These are phyloP conservation scores for Oryza coarctata DNA, from an alignment of 176 grass and related monocot genomes.

Conservation along the genomic window DNA sequence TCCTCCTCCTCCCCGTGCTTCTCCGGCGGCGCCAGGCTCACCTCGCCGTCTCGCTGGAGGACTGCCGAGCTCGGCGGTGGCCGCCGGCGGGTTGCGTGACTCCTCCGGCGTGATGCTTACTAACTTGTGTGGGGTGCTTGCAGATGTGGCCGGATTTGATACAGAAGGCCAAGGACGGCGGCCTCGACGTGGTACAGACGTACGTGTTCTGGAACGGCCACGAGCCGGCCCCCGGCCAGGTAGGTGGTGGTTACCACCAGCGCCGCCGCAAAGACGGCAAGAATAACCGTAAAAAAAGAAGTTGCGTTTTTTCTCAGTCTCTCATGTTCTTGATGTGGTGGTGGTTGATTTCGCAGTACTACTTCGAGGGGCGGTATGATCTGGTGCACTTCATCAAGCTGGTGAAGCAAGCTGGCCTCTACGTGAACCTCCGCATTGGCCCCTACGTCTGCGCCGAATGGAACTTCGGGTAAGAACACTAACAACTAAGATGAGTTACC, in stretches of 20 bases:
- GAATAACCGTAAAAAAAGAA: not conserved
- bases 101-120: not conserved
- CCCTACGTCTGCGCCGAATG: conserved; percentile 97
- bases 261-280: not conserved
- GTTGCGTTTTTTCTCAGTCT: not conserved
- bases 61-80: not conserved
- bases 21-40: not conserved
- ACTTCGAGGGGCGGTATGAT: conserved; percentile 94
- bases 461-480: conserved; percentile 82
- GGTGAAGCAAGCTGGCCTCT: conserved; percentile 83
- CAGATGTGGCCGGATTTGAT: conserved; percentile 99
- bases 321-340: conserved; percentile 33
- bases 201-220: conserved; percentile 99
- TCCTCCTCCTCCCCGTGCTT: not conserved
- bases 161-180: conserved; percentile 95
- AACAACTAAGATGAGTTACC: not conserved
- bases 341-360: conserved; percentile 64
- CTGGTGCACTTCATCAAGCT: conserved; percentile 89
- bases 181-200: conserved; percentile 97
- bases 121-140: conserved; percentile 13
- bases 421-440: conserved; percentile 94
- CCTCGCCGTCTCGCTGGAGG: not conserved
- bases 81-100: not conserved
- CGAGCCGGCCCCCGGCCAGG: conserved; percentile 85
- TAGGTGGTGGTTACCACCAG: conserved; percentile 39